Evolutionary conservation across 2,329 filamentous ascomycete species (phyloP).

Genomic region (Aspergillus quadricinctus): DNA sequence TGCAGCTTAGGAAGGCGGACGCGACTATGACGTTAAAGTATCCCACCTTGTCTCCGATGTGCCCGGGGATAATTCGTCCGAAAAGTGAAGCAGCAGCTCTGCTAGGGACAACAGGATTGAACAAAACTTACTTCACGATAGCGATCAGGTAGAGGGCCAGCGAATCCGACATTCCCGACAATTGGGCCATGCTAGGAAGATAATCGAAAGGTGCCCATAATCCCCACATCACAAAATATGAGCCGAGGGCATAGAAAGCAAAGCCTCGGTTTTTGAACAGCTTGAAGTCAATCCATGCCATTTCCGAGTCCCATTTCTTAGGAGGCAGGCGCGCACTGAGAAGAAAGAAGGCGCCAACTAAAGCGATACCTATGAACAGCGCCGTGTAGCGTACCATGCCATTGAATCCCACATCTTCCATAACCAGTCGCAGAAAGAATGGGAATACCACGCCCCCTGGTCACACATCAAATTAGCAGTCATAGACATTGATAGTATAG

Average conservation of each 20-base stretch:
- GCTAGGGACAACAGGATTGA: neutral
- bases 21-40: constrained; percentile 24
- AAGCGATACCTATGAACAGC: constrained; percentile 17
- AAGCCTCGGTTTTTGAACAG: constrained; percentile 24
- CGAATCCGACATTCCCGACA: constrained; percentile 14
- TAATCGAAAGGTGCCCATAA: constrained; percentile 24
- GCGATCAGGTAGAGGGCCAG: constrained; percentile 18
- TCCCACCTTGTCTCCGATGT: constrained; percentile 22
- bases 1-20: constrained; percentile 9
- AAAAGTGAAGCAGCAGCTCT: constrained; percentile 17
- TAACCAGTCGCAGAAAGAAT: constrained; percentile 16
- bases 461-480: no score
- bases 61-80: constrained; percentile 22
- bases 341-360: constrained; percentile 15
- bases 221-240: constrained; percentile 24
- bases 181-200: constrained; percentile 15
- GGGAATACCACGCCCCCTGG: constrained; percentile 22
- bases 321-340: constrained; percentile 22
- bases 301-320: constrained; percentile 24
- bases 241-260: constrained; percentile 20
- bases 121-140: neutral
- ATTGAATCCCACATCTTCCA: constrained; percentile 15
- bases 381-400: constrained; percentile 19
- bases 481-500: no score
- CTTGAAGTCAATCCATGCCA: constrained; percentile 23